A percentile compares a stretch with the other conserved stretches of the same genome.
These are phyloP conservation scores for Chaetoceros tenuissimus DNA, from an alignment of 108 stramenopile genomes.

Conservation along the genomic window DNA sequence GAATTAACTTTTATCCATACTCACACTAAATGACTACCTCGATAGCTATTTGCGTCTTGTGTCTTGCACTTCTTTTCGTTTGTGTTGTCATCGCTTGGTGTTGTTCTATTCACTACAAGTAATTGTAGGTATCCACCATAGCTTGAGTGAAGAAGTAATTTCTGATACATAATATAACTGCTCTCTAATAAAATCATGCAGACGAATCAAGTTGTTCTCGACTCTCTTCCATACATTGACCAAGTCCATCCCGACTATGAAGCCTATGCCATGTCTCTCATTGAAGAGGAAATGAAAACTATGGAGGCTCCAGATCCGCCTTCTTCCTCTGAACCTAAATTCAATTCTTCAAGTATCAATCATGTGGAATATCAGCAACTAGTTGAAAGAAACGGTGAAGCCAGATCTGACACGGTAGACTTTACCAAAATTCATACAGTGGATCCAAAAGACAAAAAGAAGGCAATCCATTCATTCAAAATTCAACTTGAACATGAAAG, in stretches of 20 bases:
- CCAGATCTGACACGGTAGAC: background rate
- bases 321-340: slow-evolving; percentile 11
- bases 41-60: too few relatives aligned
- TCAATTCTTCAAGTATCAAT: too few relatives aligned
- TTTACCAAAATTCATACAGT: slow-evolving; percentile 3
- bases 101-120: too few relatives aligned
- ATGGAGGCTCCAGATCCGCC: background rate
- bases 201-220: slow-evolving; percentile 43
- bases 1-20: too few relatives aligned
- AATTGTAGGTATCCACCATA: too few relatives aligned
- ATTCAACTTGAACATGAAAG: slow-evolving; percentile 39
- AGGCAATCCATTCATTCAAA: slow-evolving; percentile 21
- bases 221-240: slow-evolving; percentile 76
- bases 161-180: too few relatives aligned
- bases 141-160: too few relatives aligned
- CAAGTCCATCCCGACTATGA: slow-evolving; percentile 65
- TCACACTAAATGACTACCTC: too few relatives aligned
- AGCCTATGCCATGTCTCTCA: slow-evolving; percentile 58
- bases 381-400: slow-evolving; percentile 3
- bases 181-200: too few relatives aligned
- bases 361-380: slow-evolving; percentile 13
- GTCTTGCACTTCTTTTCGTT: too few relatives aligned
- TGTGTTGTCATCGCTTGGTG: too few relatives aligned
- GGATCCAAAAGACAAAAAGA: slow-evolving; percentile 1
- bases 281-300: slow-evolving; percentile 58